Conservation (phyloP, 129 eudicot genomes). For the Glebionis coronaria region DNA sequence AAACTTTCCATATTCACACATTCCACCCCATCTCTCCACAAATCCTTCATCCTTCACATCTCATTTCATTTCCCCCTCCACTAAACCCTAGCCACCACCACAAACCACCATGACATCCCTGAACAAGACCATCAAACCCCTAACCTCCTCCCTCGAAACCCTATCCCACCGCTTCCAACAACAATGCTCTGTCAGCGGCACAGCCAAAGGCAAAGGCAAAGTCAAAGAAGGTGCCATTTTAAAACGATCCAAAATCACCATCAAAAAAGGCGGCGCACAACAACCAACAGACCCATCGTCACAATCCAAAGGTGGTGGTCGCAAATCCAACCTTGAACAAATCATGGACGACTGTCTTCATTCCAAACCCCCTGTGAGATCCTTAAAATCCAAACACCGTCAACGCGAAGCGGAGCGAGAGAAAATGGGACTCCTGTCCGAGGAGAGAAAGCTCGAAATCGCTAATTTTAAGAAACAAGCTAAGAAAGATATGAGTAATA, state of each 20-base stretch:
- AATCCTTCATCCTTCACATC: background rate
- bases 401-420: slow-evolving; percentile 76
- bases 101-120: background rate
- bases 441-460: slow-evolving; percentile 53
- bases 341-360: slow-evolving; percentile 59
- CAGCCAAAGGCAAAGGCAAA: slow-evolving; percentile 76
- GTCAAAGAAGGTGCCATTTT: slow-evolving; percentile 51
- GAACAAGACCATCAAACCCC: slow-evolving; percentile 39
- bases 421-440: slow-evolving; percentile 74
- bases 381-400: slow-evolving; percentile 58
- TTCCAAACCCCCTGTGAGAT: slow-evolving; percentile 53
- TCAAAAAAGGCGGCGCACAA: slow-evolving; percentile 42
- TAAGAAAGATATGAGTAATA: background rate
- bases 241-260: slow-evolving; percentile 52
- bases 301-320: slow-evolving; percentile 34
- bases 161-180: slow-evolving; percentile 47
- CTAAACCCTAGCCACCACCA: slow-evolving; percentile 26
- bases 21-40: slow-evolving; percentile 1
- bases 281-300: slow-evolving; percentile 28
- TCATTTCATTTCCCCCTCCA: background rate
- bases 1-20: background rate
- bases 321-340: slow-evolving; percentile 51
- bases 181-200: slow-evolving; percentile 70
- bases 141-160: slow-evolving; percentile 40
- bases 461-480: slow-evolving; percentile 41